A percentile compares a stretch with the other conserved stretches of the same genome.
These are phyloP conservation scores for Vitis hybrid DNA, from an alignment of 177 flowering plant genomes.

Conservation along the genomic window DNA sequence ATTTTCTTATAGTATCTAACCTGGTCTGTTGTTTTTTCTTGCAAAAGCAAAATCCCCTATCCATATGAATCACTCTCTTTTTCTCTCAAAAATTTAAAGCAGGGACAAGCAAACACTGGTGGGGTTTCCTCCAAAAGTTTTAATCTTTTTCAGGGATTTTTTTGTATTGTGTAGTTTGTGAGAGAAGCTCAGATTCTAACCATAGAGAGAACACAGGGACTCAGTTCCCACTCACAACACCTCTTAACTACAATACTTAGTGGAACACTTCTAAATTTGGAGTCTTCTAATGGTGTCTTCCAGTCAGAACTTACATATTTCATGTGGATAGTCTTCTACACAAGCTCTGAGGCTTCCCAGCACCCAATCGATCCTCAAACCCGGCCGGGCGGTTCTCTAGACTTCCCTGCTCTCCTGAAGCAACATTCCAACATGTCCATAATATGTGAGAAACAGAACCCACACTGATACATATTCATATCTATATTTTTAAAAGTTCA, in stretches of 20 bases:
- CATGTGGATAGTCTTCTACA: constrained; percentile 1
- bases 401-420: constrained; percentile 49
- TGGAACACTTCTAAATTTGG: not conserved
- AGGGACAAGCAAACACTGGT: constrained; percentile 4
- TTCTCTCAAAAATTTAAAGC: not conserved
- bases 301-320: not conserved
- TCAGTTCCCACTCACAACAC: not conserved
- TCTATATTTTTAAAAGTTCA: too few species aligned
- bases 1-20: constrained; percentile 6
- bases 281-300: too few species aligned
- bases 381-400: constrained; percentile 44
- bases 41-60: constrained; percentile 14
- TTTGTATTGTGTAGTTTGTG: constrained; percentile 6
- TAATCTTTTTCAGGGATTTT: not conserved
- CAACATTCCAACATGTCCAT: not conserved
- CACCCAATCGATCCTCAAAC: constrained; percentile 14
- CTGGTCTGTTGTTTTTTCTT: constrained; percentile 15
- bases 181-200: constrained; percentile 2
- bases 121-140: constrained; percentile 15
- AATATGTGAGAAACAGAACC: not conserved
- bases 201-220: not conserved
- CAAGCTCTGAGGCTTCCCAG: constrained; percentile 10
- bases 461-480: not conserved
- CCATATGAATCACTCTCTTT: constrained; percentile 11
- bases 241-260: not conserved